These are phyloP conservation scores for Penicillium brevicompactum DNA, from an alignment of 2,329 filamentous ascomycete genomes.

Conservation along the genomic window DNA sequence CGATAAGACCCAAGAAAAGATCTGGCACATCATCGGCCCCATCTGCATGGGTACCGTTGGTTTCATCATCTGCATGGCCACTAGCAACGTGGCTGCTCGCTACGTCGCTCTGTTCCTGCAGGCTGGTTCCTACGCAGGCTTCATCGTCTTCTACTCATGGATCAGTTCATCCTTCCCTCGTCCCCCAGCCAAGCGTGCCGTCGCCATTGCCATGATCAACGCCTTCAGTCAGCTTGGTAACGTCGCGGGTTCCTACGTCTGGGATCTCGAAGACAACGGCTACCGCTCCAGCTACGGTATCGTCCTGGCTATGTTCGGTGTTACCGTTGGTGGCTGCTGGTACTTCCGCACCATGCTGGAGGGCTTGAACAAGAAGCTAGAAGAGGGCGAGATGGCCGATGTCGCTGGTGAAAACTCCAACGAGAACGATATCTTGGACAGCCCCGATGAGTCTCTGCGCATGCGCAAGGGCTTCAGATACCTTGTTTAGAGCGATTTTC, in stretches of 20 bases:
- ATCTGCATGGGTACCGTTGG: slow-evolving; percentile 57
- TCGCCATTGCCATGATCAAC: slow-evolving; percentile 75
- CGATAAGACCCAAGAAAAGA: slow-evolving; percentile 55
- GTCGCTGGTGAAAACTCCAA: slow-evolving; percentile 3
- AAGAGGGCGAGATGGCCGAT: slow-evolving; percentile 17
- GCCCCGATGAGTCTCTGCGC: slow-evolving; percentile 24
- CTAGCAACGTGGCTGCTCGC: slow-evolving; percentile 57
- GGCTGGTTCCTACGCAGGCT: slow-evolving; percentile 58
- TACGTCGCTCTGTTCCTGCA: slow-evolving; percentile 65
- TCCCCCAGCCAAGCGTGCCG: slow-evolving; percentile 72
- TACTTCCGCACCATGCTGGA: slow-evolving; percentile 52
- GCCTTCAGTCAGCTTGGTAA: slow-evolving; percentile 63
- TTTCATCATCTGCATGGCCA: slow-evolving; percentile 64
- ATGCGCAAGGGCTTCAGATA: slow-evolving; percentile 34
- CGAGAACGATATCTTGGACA: slow-evolving; percentile 15
- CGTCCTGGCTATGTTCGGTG: slow-evolving; percentile 65
- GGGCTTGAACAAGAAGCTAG: slow-evolving; percentile 29
- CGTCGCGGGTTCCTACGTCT: slow-evolving; percentile 65
- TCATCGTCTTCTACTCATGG: slow-evolving; percentile 35
- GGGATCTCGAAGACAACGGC: slow-evolving; percentile 61
- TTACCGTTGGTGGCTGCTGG: slow-evolving; percentile 53
- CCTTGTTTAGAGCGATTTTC: slow-evolving; percentile 17
- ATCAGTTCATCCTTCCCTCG: slow-evolving; percentile 58
- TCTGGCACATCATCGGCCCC: slow-evolving; percentile 59
- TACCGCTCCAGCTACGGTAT: slow-evolving; percentile 67